phyloP scores from a whole-genome alignment of 2,329 filamentous ascomycete species.

The Paraconiothyrium sp. region DNA sequence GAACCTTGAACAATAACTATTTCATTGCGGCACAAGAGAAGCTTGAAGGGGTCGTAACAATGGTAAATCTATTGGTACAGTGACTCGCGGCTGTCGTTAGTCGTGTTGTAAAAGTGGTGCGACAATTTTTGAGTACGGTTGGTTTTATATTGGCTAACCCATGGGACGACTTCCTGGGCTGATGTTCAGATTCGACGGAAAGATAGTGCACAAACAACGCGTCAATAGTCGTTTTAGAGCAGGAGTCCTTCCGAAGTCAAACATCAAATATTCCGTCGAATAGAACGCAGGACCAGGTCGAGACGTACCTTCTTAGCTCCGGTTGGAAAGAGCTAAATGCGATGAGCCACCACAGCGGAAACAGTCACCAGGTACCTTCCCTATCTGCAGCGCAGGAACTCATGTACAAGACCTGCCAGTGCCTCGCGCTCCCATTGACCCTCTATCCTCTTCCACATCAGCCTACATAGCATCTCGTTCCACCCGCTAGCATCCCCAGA shows the following conservation, averaged over 20 bases:
- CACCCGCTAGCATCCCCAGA: constrained; percentile 12
- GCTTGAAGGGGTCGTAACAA: too few relatives aligned
- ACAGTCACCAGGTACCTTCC: neutral
- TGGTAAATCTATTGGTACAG: too few relatives aligned
- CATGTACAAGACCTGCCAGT: neutral
- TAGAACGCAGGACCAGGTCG: neutral
- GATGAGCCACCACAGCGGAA: neutral
- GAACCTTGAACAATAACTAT: too few relatives aligned
- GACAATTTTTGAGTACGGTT: too few relatives aligned
- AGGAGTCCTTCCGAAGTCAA: neutral
- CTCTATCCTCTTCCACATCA: neutral
- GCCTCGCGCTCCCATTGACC: neutral
- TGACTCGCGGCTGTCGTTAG: too few relatives aligned
- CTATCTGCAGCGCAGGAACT: neutral
- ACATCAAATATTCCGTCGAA: neutral
- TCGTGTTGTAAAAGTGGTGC: too few relatives aligned
- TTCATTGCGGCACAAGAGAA: too few relatives aligned
- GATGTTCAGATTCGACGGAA: too few relatives aligned
- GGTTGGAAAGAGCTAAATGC: neutral
- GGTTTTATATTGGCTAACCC: too few relatives aligned
- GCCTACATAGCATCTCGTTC: constrained; percentile 10
- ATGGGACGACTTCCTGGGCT: too few relatives aligned
- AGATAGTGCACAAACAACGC: neutral
- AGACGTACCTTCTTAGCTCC: neutral
- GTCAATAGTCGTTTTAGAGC: neutral